Conservation (phyloP, 1,139 yeast species). For the Yueomyces sp. region DNA sequence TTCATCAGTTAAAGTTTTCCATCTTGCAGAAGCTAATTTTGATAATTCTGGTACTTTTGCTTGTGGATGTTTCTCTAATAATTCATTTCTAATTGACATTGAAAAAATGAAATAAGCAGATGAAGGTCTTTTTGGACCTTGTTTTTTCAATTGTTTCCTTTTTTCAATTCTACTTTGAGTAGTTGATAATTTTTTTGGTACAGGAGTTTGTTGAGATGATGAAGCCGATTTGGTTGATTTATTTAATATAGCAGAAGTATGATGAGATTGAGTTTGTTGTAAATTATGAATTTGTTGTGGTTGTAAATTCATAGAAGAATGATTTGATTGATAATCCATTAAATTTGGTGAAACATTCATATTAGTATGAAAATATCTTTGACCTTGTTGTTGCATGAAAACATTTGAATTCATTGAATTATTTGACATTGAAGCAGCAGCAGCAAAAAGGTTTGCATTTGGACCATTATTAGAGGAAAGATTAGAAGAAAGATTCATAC, state of each 20-base stretch:
- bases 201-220: not conserved
- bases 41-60: slow-evolving; percentile 26
- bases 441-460: slow-evolving; percentile 1
- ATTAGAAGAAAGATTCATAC: slow-evolving; percentile 1
- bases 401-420: slow-evolving; percentile 3
- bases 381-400: slow-evolving; percentile 2
- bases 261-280: slow-evolving; percentile 4
- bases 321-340: slow-evolving; percentile 14
- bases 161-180: slow-evolving; percentile 25
- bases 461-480: slow-evolving; percentile 5
- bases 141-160: slow-evolving; percentile 23
- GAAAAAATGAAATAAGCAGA: slow-evolving; percentile 26
- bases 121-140: slow-evolving; percentile 27
- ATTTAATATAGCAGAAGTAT: slow-evolving; percentile 2
- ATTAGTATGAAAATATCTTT: slow-evolving; percentile 16
- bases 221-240: slow-evolving; percentile 4
- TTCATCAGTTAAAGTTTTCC: slow-evolving; percentile 23
- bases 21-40: slow-evolving; percentile 24
- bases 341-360: slow-evolving; percentile 10
- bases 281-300: slow-evolving; percentile 5
- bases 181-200: slow-evolving; percentile 21
- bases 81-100: slow-evolving; percentile 22
- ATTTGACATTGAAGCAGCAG: slow-evolving; percentile 7
- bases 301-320: slow-evolving; percentile 7
- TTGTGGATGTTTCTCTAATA: slow-evolving; percentile 22